phyloP scores from a whole-genome alignment of 2,329 filamentous ascomycete species.

The Metarhizium robertsii region DNA sequence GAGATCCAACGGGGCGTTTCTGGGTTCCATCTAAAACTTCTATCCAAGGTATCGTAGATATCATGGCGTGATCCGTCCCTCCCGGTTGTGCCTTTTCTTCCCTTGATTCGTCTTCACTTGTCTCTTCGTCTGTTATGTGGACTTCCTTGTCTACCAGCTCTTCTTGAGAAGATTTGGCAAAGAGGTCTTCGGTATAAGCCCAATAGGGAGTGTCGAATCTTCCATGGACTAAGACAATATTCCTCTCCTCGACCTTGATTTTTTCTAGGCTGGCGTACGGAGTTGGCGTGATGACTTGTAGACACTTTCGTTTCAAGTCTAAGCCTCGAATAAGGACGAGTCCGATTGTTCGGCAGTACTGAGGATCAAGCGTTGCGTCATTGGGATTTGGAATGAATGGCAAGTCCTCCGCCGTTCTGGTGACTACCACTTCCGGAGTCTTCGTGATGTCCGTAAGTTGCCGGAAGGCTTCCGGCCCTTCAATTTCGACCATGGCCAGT shows the following conservation, averaged over 20 bases:
- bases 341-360: conserved; percentile 49
- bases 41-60: conserved; percentile 44
- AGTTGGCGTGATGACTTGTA: conserved; percentile 61
- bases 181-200: conserved; percentile 58
- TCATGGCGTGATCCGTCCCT: conserved; percentile 8
- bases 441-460: conserved; percentile 13
- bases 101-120: conserved; percentile 20
- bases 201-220: conserved; percentile 60
- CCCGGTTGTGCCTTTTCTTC: conserved; percentile 17
- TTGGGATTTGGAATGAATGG: conserved; percentile 51
- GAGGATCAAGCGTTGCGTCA: conserved; percentile 49
- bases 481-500: conserved; percentile 55
- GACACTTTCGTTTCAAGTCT: conserved; percentile 38
- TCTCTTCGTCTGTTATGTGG: conserved; percentile 25
- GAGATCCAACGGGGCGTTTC: conserved; percentile 47
- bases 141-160: conserved; percentile 19
- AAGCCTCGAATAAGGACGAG: conserved; percentile 63
- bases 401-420: conserved; percentile 37
- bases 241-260: conserved; percentile 30
- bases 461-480: conserved; percentile 41
- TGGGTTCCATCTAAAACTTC: conserved; percentile 46
- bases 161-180: conserved; percentile 24
- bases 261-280: conserved; percentile 27
- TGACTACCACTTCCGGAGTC: conserved; percentile 3
- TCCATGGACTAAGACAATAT: conserved; percentile 56